A percentile compares a stretch with the other conserved stretches of the same genome.
Evolutionary conservation across 1,284 basidiomycete genomes (phyloP).

Genomic region (Melampsora americana): DNA sequence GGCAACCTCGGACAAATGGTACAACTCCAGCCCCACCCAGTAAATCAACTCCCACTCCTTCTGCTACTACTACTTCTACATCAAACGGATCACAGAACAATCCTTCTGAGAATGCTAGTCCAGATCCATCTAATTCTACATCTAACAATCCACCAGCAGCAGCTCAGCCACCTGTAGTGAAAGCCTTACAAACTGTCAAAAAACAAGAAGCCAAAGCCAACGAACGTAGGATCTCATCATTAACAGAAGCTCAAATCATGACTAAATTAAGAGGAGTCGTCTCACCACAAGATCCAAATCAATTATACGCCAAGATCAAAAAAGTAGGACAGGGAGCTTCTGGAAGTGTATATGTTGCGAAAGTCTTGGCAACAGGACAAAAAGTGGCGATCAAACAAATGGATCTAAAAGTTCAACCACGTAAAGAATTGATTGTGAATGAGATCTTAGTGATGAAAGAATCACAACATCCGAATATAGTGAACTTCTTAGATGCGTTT

Average conservation of each 20-base stretch:
- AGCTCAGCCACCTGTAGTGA: conserved; percentile 60
- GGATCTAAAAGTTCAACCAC: conserved; percentile 90
- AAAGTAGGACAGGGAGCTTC: conserved; percentile 98
- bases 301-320: conserved; percentile 92
- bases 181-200: conserved; percentile 72
- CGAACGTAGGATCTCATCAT: conserved; percentile 83
- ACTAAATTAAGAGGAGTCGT: conserved; percentile 90
- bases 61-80: background rate
- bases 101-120: background rate
- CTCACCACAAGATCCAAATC: conserved; percentile 77
- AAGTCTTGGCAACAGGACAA: conserved; percentile 76
- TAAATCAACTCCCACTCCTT: conserved; percentile 57
- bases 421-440: conserved; percentile 97
- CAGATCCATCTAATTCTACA: background rate
- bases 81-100: background rate
- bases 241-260: conserved; percentile 98
- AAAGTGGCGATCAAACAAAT: conserved; percentile 99
- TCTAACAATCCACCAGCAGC: conserved; percentile 51
- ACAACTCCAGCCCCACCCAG: conserved; percentile 56
- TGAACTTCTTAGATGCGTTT: conserved; percentile 93
- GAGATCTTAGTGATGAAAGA: conserved; percentile 99
- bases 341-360: conserved; percentile 97
- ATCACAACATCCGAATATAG: conserved; percentile 96
- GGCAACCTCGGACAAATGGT: conserved; percentile 48
- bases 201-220: conserved; percentile 60